phyloP scores from a whole-genome alignment of 345 rosid species.

The Reutealis trisperma region DNA sequence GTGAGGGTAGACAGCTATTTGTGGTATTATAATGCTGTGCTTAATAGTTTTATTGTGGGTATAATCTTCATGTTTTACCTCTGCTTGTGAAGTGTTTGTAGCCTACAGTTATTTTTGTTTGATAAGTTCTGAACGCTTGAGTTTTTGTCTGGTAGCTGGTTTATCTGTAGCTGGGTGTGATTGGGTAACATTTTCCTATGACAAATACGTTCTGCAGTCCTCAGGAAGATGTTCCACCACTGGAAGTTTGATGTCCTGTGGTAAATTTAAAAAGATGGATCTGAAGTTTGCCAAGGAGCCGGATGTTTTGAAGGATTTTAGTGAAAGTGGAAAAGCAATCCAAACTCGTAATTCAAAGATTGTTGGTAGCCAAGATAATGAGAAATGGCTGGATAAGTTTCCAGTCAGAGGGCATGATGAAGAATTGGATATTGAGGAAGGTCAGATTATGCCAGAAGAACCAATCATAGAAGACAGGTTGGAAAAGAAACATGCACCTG shows the following conservation, averaged over 20 bases:
- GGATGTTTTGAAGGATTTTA: constrained; percentile 15
- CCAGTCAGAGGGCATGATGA: constrained; percentile 13
- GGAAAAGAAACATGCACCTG: constrained; percentile 23
- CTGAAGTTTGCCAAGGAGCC: constrained; percentile 23
- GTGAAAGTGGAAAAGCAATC: constrained; percentile 21
- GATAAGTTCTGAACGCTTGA: no score
- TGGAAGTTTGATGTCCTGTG: constrained; percentile 21
- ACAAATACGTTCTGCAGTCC: constrained; percentile 35
- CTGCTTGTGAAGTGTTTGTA: no score
- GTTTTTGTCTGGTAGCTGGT: neutral
- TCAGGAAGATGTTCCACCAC: constrained; percentile 24
- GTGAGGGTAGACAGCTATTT: no score
- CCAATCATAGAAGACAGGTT: constrained; percentile 8
- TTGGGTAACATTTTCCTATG: constrained; percentile 29
- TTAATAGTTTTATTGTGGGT: no score
- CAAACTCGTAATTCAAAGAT: constrained; percentile 4
- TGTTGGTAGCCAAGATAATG: constrained; percentile 10
- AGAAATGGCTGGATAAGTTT: constrained; percentile 28
- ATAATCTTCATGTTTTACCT: no score
- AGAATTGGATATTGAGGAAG: constrained; percentile 53
- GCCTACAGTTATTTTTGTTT: no score
- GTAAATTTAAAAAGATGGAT: constrained; percentile 21
- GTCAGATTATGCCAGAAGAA: constrained; percentile 52
- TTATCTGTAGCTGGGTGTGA: constrained; percentile 7
- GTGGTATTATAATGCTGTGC: no score